A percentile compares a stretch with the other conserved stretches of the same genome.
These are phyloP conservation scores for Arthrobotrys musiformis DNA, from an alignment of 2,329 filamentous ascomycete genomes.

Conservation along the genomic window DNA sequence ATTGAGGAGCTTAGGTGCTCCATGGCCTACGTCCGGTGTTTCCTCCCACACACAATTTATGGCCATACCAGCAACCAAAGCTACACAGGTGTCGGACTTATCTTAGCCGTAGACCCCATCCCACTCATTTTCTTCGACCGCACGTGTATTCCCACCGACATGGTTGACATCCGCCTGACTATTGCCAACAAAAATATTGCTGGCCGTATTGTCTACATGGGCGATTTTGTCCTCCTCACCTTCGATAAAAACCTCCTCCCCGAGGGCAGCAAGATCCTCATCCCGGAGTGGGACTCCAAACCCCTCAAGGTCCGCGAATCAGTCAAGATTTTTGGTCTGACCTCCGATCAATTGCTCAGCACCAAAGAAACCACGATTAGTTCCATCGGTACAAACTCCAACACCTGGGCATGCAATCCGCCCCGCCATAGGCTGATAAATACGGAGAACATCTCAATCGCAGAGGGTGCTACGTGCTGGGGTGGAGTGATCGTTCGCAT, in stretches of 20 bases:
- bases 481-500: conserved; percentile 59
- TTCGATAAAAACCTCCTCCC: conserved; percentile 58
- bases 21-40: conserved; percentile 59
- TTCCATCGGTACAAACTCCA: conserved; percentile 60
- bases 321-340: conserved; percentile 59
- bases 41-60: conserved; percentile 59
- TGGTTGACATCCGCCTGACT: conserved; percentile 60
- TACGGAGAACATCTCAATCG: conserved; percentile 59
- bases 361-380: conserved; percentile 60
- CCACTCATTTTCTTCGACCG: conserved; percentile 59
- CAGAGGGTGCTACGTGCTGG: conserved; percentile 59
- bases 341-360: conserved; percentile 58
- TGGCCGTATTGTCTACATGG: conserved; percentile 59
- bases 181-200: conserved; percentile 59
- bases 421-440: conserved; percentile 59
- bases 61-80: conserved; percentile 59
- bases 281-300: conserved; percentile 59
- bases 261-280: conserved; percentile 56
- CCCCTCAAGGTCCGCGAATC: conserved; percentile 60
- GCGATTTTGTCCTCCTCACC: conserved; percentile 59
- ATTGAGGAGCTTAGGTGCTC: conserved; percentile 59
- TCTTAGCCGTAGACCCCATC: conserved; percentile 59
- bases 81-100: conserved; percentile 59
- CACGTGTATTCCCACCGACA: conserved; percentile 59
- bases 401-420: conserved; percentile 60